Base-by-base conservation (phyloP, 441 rosid genomes). In the Populus hybrid region DNA sequence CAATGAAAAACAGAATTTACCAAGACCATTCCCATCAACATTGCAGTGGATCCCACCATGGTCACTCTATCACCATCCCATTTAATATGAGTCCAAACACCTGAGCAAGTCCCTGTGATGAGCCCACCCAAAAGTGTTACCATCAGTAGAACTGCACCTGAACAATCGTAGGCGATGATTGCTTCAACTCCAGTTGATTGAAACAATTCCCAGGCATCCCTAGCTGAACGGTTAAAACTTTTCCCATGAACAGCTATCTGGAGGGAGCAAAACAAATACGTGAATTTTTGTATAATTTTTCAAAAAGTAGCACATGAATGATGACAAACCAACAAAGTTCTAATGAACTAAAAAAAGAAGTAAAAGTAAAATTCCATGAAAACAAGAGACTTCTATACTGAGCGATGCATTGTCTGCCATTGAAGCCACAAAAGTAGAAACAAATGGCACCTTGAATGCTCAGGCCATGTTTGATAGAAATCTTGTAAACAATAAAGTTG, bases 171-270 rank as follows among this genome's bases (percentile, higher is more conserved):
- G 24, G 97, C 99, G 57, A 96, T 90, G 63, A 96, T 93, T 57
- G 99, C 92, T 82, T 96, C 99, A 73, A 96, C 99, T 66, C 99
- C 98, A 24, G 99, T 96, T 72, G 97, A 96, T 82, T 96, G 99
- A 78, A 96, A 92, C 78, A 94, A 80, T 73, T 94, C 99, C 99
- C 98, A 96, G 5, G 97, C 99, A 79, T 96, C 99, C 79, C 99
- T 89, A 19, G 99, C 98, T 68, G 99, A 92, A 72, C 79, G 91
- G 80, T 96, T 94, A 79, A 96, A 96, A 79, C 94, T 90, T 92
- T 94, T 94, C n/a, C 98, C 99, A 80, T 88, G 84, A 76, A 94
- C 97, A 71, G 93, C 98, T 75, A 94, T 94, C 97, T 96, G 87
- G 77, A 57, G 24, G 73, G 50, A 72, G 70, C 8, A 80, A 30